Evolutionary conservation across 2,329 filamentous ascomycete species (phyloP).

Genomic region (Pyrenophora tritici-repentis): DNA sequence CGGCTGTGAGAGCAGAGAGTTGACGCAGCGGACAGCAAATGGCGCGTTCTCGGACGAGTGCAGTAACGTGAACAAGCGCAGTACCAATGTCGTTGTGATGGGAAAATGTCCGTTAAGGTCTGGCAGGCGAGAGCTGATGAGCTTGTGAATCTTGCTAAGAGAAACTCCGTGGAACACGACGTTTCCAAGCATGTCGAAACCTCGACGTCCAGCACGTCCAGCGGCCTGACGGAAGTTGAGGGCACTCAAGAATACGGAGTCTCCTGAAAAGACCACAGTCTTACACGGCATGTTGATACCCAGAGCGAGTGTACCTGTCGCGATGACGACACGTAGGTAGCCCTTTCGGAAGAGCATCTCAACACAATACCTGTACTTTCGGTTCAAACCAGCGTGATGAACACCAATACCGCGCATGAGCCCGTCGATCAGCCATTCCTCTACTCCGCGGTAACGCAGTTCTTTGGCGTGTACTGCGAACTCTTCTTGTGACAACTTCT

Average conservation of each 20-base stretch:
- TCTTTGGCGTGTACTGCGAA: conserved; percentile 60
- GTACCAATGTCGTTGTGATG: conserved; percentile 72
- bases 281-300: conserved; percentile 78
- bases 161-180: conserved; percentile 75
- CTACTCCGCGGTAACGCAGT: conserved; percentile 58
- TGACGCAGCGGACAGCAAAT: conserved; percentile 66
- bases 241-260: conserved; percentile 73
- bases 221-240: conserved; percentile 78
- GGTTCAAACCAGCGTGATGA: conserved; percentile 80
- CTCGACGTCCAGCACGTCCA: conserved; percentile 77
- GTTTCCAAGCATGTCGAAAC: conserved; percentile 80
- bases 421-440: conserved; percentile 61
- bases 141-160: conserved; percentile 64
- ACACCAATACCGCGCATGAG: conserved; percentile 73
- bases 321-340: conserved; percentile 71
- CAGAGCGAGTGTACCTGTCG: conserved; percentile 75
- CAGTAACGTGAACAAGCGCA: conserved; percentile 70
- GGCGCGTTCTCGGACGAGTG: conserved; percentile 67
- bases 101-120: conserved; percentile 79
- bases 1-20: conserved; percentile 71
- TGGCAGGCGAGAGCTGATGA: conserved; percentile 74
- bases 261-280: conserved; percentile 76
- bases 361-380: conserved; percentile 73
- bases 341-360: conserved; percentile 77
- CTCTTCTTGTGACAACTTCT: conserved; percentile 63